These are phyloP conservation scores for Rhodomyrtus psidioides DNA, from an alignment of 441 rosid genomes.

Conservation along the genomic window DNA sequence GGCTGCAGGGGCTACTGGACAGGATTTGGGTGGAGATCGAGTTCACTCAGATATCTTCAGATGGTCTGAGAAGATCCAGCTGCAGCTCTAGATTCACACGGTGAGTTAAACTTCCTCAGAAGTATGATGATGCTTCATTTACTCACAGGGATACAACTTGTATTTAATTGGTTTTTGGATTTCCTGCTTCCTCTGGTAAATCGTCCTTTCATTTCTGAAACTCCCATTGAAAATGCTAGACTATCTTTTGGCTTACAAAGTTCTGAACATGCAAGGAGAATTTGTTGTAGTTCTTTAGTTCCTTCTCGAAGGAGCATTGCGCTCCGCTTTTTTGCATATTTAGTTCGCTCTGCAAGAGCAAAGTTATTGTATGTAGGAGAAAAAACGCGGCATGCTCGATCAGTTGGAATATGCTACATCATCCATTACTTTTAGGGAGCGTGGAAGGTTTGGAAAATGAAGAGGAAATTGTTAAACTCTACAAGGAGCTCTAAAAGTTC, in stretches of 20 bases:
- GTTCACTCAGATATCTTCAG: conserved; percentile 69
- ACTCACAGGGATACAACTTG: not conserved
- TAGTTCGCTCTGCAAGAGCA: not conserved
- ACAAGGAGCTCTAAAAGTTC: not conserved
- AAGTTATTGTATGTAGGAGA: not conserved
- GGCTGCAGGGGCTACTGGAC: conserved; percentile 82
- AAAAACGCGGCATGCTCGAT: not conserved
- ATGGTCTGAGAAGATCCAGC: conserved; percentile 75
- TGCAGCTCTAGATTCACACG: conserved; percentile 33
- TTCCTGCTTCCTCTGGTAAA: not conserved
- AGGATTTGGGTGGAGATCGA: conserved; percentile 73
- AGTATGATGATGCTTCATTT: not conserved
- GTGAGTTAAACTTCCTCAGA: not conserved
- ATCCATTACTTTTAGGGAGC: not conserved
- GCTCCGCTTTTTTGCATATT: not conserved
- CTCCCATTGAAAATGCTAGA: not conserved
- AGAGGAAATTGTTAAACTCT: not conserved
- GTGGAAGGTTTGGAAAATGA: not conserved
- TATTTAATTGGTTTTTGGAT: not conserved
- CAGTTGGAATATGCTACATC: not conserved
- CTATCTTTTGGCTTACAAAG: not conserved
- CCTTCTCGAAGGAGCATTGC: not conserved
- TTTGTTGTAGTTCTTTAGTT: not conserved
- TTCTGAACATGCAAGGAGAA: not conserved
- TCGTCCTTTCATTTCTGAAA: not conserved